A percentile compares a stretch with the other conserved stretches of the same genome.
Evolutionary conservation across 305 asterid genomes (phyloP).

Genomic region (Rubia tinctorum): DNA sequence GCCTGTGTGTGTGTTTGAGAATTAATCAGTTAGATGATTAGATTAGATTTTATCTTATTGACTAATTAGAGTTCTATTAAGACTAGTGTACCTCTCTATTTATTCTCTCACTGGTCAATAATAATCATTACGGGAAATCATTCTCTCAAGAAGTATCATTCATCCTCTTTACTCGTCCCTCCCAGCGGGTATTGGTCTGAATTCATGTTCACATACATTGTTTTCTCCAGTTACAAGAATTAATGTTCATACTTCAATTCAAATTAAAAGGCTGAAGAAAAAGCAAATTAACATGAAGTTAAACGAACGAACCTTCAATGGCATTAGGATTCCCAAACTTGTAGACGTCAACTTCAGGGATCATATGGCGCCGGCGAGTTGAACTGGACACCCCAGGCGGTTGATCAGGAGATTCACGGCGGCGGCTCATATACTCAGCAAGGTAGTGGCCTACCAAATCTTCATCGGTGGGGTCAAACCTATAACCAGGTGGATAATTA

Average conservation of each 20-base stretch:
- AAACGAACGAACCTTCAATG: constrained; percentile 20
- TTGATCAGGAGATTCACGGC: not conserved
- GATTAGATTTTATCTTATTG: too few relatives aligned
- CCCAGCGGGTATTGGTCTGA: not conserved
- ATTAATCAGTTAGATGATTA: too few relatives aligned
- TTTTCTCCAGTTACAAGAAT: too few relatives aligned
- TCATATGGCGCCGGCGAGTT: constrained; percentile 1
- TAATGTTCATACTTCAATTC: too few relatives aligned
- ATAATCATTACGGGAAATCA: too few relatives aligned
- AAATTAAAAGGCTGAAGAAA: too few relatives aligned
- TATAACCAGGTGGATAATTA: constrained; percentile 16
- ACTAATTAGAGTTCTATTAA: too few relatives aligned
- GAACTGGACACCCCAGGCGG: not conserved
- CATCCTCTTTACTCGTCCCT: not conserved
- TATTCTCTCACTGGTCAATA: too few relatives aligned
- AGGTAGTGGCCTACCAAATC: constrained; percentile 16
- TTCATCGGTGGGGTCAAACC: constrained; percentile 17
- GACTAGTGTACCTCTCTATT: too few relatives aligned
- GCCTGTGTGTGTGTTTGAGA: too few relatives aligned
- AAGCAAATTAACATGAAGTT: not conserved
- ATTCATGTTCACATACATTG: not conserved
- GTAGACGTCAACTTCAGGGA: constrained; percentile 19
- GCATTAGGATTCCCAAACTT: not conserved
- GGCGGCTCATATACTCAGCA: constrained; percentile 5
- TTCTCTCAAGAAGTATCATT: constrained; percentile 19